A percentile compares a stretch with the other conserved stretches of the same genome.
Conservation (phyloP, 2,329 filamentous ascomycete genomes). For the Claviceps lovelessii region DNA sequence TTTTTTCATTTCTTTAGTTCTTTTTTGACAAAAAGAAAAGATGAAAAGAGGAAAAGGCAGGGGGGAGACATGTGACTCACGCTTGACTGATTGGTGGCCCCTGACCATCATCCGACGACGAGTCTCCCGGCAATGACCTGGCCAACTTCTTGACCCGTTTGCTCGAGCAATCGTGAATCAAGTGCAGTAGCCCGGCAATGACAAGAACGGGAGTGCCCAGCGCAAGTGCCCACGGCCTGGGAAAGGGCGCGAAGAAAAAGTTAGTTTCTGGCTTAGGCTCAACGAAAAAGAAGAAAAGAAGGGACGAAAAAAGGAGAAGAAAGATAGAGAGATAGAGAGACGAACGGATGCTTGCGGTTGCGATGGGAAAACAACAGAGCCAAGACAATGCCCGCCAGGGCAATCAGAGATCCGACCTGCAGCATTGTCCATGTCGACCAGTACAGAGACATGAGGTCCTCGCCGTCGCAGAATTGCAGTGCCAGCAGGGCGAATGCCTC, state of each 20-base stretch:
- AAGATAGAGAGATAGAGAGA: background rate
- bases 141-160: constrained; percentile 22
- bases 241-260: background rate
- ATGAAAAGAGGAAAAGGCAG: background rate
- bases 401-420: constrained; percentile 43
- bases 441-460: constrained; percentile 44
- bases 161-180: constrained; percentile 28
- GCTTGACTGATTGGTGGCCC: constrained; percentile 29
- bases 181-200: constrained; percentile 37
- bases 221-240: constrained; percentile 41
- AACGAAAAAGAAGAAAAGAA: background rate
- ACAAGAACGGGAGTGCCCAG: constrained; percentile 46
- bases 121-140: constrained; percentile 11
- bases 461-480: constrained; percentile 44
- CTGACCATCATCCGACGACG: constrained; percentile 9
- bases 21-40: background rate
- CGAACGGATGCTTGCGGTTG: constrained; percentile 37
- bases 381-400: constrained; percentile 42
- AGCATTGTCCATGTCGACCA: constrained; percentile 49
- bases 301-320: too few relatives aligned
- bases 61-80: constrained; percentile 16
- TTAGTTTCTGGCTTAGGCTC: background rate
- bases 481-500: constrained; percentile 40
- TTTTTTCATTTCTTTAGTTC: background rate
- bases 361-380: constrained; percentile 35